Evolutionary conservation across 2,329 filamentous ascomycete genomes (phyloP).

Genomic region (Xylaria sp.): DNA sequence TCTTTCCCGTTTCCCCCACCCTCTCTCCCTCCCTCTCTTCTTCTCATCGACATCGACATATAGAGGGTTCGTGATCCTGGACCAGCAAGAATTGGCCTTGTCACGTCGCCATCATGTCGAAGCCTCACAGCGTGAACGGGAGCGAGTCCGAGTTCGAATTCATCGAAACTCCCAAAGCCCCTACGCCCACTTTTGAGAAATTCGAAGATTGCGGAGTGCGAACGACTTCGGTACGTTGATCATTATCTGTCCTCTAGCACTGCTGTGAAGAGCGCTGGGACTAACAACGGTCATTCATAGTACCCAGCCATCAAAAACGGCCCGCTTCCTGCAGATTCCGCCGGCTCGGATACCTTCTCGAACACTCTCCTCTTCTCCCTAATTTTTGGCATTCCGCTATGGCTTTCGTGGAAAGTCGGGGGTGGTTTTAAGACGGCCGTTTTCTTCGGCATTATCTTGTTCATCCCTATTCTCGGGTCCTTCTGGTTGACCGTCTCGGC

Average conservation of each 20-base stretch:
- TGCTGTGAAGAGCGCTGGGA: not conserved
- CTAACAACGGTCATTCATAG: constrained; percentile 57
- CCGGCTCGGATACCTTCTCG: constrained; percentile 88
- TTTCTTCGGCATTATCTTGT: constrained; percentile 84
- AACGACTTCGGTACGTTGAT: constrained; percentile 62
- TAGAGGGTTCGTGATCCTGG: constrained; percentile 30
- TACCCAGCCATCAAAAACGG: constrained; percentile 93
- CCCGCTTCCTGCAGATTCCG: constrained; percentile 88
- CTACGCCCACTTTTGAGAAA: constrained; percentile 62
- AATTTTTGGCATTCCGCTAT: constrained; percentile 78
- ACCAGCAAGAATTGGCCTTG: constrained; percentile 42
- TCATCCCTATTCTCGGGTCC: constrained; percentile 79
- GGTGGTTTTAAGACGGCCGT: constrained; percentile 89
- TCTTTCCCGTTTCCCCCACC: constrained; percentile 21
- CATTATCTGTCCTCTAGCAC: constrained; percentile 5
- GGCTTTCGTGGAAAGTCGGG: constrained; percentile 82
- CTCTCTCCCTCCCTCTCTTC: constrained; percentile 18
- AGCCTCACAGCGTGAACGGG: constrained; percentile 60
- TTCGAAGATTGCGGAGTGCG: constrained; percentile 65
- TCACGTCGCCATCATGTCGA: constrained; percentile 58
- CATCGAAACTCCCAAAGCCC: constrained; percentile 66
- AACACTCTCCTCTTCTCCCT: constrained; percentile 79
- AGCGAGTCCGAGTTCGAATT: constrained; percentile 72
- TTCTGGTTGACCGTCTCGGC: constrained; percentile 87
- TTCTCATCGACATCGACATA: constrained; percentile 23